Conservation (phyloP, 257 asterid genomes). For the Agastache rugosa region DNA sequence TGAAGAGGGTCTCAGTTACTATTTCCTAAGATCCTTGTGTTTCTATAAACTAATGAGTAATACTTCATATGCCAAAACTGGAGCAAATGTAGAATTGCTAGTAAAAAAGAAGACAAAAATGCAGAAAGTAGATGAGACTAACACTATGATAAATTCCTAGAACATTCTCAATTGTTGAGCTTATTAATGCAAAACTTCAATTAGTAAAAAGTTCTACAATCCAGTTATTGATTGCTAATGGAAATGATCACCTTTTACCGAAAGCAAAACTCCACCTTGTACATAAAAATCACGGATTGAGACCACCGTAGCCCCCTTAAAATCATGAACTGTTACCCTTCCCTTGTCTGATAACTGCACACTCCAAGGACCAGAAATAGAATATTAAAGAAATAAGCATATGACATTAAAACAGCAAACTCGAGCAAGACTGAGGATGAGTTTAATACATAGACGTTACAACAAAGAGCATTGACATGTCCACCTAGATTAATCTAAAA, state of each 20-base stretch:
- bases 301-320: slow-evolving; percentile 51
- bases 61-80: slow-evolving; percentile 1
- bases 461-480: neutral
- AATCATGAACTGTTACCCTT: slow-evolving; percentile 53
- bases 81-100: neutral
- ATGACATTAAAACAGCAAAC: neutral
- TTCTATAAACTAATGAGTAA: neutral
- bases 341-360: slow-evolving; percentile 58
- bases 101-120: slow-evolving; percentile 4
- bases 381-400: slow-evolving; percentile 9
- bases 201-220: slow-evolving; percentile 2
- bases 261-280: slow-evolving; percentile 55
- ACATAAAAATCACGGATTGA: slow-evolving; percentile 55
- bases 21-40: neutral
- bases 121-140: slow-evolving; percentile 5
- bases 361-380: slow-evolving; percentile 26
- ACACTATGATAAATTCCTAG: neutral
- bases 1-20: neutral
- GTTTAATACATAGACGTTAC: slow-evolving; percentile 2
- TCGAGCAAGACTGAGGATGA: slow-evolving; percentile 21
- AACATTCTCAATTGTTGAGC: neutral
- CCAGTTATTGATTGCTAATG: slow-evolving; percentile 12
- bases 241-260: slow-evolving; percentile 50
- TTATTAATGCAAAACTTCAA: slow-evolving; percentile 13
- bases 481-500: slow-evolving; percentile 2